Base-by-base conservation (phyloP, 1,284 basidiomycete genomes). In the Cryptococcus wingfieldii region DNA sequence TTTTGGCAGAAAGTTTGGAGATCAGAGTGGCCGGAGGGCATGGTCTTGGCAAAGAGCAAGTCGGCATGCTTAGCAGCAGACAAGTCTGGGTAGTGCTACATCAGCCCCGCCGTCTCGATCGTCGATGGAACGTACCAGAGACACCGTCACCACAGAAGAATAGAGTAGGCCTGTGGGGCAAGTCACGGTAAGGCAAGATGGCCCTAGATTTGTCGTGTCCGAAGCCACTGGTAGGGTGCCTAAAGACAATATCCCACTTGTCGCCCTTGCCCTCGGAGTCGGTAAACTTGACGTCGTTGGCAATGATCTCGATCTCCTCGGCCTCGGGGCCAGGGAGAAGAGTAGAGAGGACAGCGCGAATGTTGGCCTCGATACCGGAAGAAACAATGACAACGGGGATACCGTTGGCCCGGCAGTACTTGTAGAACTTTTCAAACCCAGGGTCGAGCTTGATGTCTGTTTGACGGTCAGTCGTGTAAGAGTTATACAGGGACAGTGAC, bases 81-180 rank as follows among this genome's bases (percentile, higher is more conserved):
- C 75, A 96, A 83, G 75, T 95, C 91, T 87, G 19, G 9, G 10
- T 39, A 34, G 31, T 34, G 6, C 1, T 6, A 38, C 6, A 38
- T 28, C 31, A 43, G 31, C 19, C 31, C 10, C 13, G 38, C 13
- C 41, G 14, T n/a, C 4, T 48, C 41, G 39, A 18, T 25, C 28
- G 37, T n/a, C 27, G 50, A 42, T 23, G 46, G 14, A 5, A 73
- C 82, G 47, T 55, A 87, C 89, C 89, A 58, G 88, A 90, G 53
- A 95, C 93, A 46, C 93, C 93, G 71, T 97, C 93, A 1, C 93
- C 93, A 64, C 94, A 93, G 83, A 95, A 96, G 78, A 96, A 93
- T 16, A 94, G 79, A 1, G 83, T 86, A 3, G 93, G 93, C 14
- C 85, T 84, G 55, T 84, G 73, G 3, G 81, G 70, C 42, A 94